phyloP scores from a whole-genome alignment of 2,329 filamentous ascomycete species.

The Trichoderma atrobrunneum region DNA sequence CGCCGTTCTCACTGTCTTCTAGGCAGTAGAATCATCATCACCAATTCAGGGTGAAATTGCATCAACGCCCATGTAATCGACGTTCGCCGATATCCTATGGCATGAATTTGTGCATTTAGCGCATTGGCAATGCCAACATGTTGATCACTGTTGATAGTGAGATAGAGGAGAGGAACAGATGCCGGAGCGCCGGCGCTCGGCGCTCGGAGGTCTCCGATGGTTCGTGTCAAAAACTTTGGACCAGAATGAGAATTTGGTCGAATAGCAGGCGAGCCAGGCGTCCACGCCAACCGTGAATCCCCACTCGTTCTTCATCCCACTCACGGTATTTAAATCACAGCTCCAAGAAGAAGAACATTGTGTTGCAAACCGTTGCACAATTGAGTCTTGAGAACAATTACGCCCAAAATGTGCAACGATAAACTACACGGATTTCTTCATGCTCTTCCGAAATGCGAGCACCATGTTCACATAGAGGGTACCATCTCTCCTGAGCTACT shows the following conservation, averaged over 20 bases:
- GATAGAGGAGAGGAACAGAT: not conserved
- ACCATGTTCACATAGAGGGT: constrained; percentile 78
- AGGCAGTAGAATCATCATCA: not conserved
- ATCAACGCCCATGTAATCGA: not conserved
- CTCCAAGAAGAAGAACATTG: not conserved
- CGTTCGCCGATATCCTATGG: not conserved
- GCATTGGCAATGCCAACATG: not conserved
- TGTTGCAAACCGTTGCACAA: not conserved
- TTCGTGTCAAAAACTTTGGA: not conserved
- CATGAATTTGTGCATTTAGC: not conserved
- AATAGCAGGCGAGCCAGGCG: not conserved
- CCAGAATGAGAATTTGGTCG: not conserved
- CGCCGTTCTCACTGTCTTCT: not conserved
- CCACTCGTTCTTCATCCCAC: not conserved
- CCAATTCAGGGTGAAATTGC: not conserved
- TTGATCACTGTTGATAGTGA: not conserved
- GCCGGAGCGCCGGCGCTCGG: not conserved
- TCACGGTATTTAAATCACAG: not conserved
- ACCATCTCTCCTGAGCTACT: constrained; percentile 67
- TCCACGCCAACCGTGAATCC: not conserved
- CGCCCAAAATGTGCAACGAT: constrained; percentile 51
- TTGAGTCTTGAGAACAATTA: not conserved
- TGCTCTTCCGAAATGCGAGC: constrained; percentile 74
- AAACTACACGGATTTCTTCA: constrained; percentile 55
- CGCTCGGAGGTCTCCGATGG: not conserved